These are phyloP conservation scores for Agroathelia rolfsii DNA, from an alignment of 1,284 basidiomycete species.

Conservation along the genomic window DNA sequence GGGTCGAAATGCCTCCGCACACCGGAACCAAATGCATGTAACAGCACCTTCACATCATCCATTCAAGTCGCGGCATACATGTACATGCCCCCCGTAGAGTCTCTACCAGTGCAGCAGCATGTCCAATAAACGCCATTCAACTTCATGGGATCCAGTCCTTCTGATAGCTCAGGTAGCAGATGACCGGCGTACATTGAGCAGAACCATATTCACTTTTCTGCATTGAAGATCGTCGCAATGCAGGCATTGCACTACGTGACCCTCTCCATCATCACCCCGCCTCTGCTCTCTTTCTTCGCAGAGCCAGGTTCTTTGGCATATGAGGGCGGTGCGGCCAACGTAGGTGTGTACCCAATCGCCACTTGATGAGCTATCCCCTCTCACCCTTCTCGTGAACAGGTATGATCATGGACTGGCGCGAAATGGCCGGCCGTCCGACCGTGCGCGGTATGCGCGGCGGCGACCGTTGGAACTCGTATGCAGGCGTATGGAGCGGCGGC, in stretches of 20 bases:
- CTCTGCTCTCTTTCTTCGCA: slow-evolving; percentile 68
- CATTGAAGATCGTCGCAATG: slow-evolving; percentile 73
- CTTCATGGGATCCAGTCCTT: slow-evolving; percentile 64
- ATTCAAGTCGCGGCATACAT: too few species aligned
- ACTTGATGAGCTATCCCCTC: too few species aligned
- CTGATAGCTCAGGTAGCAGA: slow-evolving; percentile 55
- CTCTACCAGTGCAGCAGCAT: too few species aligned
- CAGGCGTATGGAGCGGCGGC: slow-evolving; percentile 70
- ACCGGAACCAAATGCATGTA: too few species aligned
- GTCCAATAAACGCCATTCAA: slow-evolving; percentile 23
- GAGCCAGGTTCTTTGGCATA: slow-evolving; percentile 66
- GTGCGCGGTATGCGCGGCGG: slow-evolving; percentile 53
- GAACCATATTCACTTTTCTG: slow-evolving; percentile 5
- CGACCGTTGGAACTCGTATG: slow-evolving; percentile 53
- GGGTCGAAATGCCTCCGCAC: too few species aligned
- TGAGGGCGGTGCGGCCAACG: slow-evolving; percentile 78
- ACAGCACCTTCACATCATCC: too few species aligned
- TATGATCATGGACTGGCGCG: slow-evolving; percentile 96
- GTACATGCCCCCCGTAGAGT: too few species aligned
- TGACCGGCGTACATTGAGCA: not conserved
- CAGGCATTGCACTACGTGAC: slow-evolving; percentile 91
- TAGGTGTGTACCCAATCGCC: too few species aligned
- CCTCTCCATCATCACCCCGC: slow-evolving; percentile 76
- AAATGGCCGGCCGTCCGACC: slow-evolving; percentile 80
- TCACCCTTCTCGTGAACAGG: slow-evolving; percentile 38